A percentile compares a stretch with the other conserved stretches of the same genome.
Evolutionary conservation across 2,329 filamentous ascomycete species (phyloP).

Genomic region (Fusarium lateritium): DNA sequence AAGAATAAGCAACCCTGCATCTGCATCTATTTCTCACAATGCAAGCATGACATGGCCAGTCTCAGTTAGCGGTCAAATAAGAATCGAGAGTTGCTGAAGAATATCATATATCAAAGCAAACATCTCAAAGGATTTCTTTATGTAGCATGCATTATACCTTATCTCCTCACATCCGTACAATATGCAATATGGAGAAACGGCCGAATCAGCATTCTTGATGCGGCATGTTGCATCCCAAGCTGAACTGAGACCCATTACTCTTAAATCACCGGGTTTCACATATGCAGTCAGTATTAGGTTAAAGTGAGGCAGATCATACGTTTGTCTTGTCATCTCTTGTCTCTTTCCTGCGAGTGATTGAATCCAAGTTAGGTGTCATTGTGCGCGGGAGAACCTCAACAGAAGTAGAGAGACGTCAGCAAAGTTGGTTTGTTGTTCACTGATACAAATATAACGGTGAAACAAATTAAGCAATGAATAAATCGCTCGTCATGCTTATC

Average conservation of each 20-base stretch:
- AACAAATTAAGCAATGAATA: no score
- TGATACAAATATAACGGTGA: no score
- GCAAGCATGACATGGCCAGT: slow-evolving; percentile 12
- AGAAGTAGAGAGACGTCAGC: no score
- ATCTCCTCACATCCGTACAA: neutral
- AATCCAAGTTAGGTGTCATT: neutral
- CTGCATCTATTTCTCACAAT: neutral
- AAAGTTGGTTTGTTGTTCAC: no score
- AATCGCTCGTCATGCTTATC: no score
- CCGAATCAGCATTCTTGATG: slow-evolving; percentile 1
- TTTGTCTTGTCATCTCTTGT: neutral
- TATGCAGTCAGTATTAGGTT: neutral
- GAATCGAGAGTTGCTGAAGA: slow-evolving; percentile 1
- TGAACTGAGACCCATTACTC: neutral
- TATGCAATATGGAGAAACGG: neutral
- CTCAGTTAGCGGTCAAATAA: neutral
- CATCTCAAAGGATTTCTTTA: neutral
- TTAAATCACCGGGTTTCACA: slow-evolving; percentile 1
- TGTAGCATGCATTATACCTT: neutral
- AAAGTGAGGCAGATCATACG: neutral
- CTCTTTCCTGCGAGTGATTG: neutral
- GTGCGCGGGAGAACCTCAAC: no score
- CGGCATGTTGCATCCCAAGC: neutral
- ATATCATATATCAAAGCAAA: slow-evolving; percentile 27
- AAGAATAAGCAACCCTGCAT: slow-evolving; percentile 28